Base-by-base conservation (phyloP, 1,284 basidiomycete species). In the Ceratobasidium sp. region DNA sequence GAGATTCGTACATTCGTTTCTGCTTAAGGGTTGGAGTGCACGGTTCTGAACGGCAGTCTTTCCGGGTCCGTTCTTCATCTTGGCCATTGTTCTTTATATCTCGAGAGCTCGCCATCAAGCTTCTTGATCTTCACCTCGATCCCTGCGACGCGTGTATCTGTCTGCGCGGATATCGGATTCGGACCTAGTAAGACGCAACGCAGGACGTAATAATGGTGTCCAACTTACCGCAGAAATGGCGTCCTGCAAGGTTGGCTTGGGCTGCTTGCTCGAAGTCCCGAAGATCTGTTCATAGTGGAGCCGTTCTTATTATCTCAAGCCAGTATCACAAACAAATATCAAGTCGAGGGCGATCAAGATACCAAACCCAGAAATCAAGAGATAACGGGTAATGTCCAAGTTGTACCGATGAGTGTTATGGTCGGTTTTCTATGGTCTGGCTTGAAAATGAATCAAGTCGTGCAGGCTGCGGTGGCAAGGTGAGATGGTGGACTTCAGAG, bases 101-200 rank as follows among this genome's bases (percentile, higher is more conserved):
- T 85, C 45, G 83, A 85, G 34, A 99, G 86, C 77, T 99, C 97
- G 4, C 90, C 94, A 77, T 99, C 96, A 27, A 99, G 86, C 79
- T 99, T 98, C 81, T 92, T 92, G 74, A 99, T 85, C 84, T 99
- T 99, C 77, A 98, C 95, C 78, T 99, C 94, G 74, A 98, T 93
- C 8, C 91, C 89, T 55, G 91, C 91, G 76, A 95, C 87, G 52
- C 97, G 87, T 0, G 86, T 79, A 78, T 99, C 97, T 77, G 96
- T 98, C 89, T 96, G 76, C 45, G 20, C 12, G 6, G 42, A 27
- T 25, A 47, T 27, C 47, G 20, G 20, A 69, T 55, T 72, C 70
- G 58, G 55, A 45, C 70, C 35, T 73, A 42, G 43, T 50, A 60
- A 50, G 50, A 65, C 40, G 68, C 34, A 35, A 57, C 31, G 42